Evolutionary conservation across 495 filamentous ascomycete genomes (phyloP), one percentile per base, ranked within the genome.

Genomic region (Lepidopterella palustris): DNA sequence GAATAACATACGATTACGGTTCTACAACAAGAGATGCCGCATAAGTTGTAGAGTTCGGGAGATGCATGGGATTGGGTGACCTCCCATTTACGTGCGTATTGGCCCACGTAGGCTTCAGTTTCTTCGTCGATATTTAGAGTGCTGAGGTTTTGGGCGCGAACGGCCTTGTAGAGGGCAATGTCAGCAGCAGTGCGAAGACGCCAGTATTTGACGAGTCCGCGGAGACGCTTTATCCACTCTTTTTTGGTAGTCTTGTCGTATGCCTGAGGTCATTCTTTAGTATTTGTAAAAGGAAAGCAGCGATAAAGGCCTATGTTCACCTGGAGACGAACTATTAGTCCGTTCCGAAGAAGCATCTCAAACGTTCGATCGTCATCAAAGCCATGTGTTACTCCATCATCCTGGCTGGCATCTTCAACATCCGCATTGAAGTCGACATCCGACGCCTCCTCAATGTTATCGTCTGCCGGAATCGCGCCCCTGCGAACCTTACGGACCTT

Each of bases 61-160:
- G 81, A 86, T 21, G 87, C 84, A 57, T 79, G 77, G 1, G 84
- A 80, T 58, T 83, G 77, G 25, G 77, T 82, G 26, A 90, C 85
- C 67, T 90, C 87, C 87, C 87, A 90, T 60, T 89, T 89, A 45
- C 75, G 71, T 0, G 83, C 86, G 64, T 83, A 86, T 63, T 87
- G 84, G 10, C 87, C 87, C 20, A 90, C 68, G 29, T 79, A 70
- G 1, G 87, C 84, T 69, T 90, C 87, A 66, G 80, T 78, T 58
- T 86, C 81, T 65, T 89, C 87, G 61, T 89, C 87, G 51, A 89
- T 85, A 47, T 80, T 78, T 35, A 89, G 72, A 15, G 79, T 68
- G n/a, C 79, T 72, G 23, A 88, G 74, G 54, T 90, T 90, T n/a
- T 72, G 72, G 48, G 76, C 70, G 5, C 86, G 80, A 3, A 82